Conservation (phyloP, 75 land plant genomes). For the Adiantum capillusveneris region DNA sequence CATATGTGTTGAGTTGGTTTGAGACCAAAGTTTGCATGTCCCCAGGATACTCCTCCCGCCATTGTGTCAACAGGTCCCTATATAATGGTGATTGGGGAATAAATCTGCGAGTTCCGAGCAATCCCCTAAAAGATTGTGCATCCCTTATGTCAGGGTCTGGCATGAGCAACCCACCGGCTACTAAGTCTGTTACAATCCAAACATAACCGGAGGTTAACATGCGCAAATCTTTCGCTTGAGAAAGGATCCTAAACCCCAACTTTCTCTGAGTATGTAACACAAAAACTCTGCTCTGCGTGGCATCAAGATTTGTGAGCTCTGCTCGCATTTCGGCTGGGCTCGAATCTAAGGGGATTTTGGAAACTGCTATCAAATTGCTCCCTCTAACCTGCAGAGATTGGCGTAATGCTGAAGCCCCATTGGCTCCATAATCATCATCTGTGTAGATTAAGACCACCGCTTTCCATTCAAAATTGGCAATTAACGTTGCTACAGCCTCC, state of each 20-base stretch:
- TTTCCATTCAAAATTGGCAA: conserved; percentile 16
- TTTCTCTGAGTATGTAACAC: conserved; percentile 33
- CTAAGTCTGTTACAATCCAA: conserved; percentile 71
- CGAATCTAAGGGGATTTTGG: conserved; percentile 16
- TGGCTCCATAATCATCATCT: conserved; percentile 27
- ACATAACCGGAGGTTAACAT: conserved; percentile 60
- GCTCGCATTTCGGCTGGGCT: neutral
- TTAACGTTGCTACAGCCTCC: conserved; percentile 15
- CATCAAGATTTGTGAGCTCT: too few relatives aligned
- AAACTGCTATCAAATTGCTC: conserved; percentile 3
- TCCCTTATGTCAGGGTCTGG: too few relatives aligned
- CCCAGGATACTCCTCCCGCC: too few relatives aligned
- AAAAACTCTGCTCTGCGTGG: conserved; percentile 20
- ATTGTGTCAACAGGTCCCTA: too few relatives aligned
- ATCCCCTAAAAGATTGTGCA: too few relatives aligned
- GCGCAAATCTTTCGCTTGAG: conserved; percentile 35
- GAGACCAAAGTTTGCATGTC: too few relatives aligned
- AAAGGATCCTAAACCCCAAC: conserved; percentile 28
- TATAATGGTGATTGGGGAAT: too few relatives aligned
- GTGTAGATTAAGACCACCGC: conserved; percentile 16
- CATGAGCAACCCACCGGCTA: conserved; percentile 21
- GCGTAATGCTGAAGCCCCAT: conserved; percentile 9
- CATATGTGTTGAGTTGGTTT: conserved; percentile 37
- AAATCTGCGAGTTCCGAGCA: too few relatives aligned
- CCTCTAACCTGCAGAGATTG: neutral